Evolutionary conservation across 2,329 filamentous ascomycete genomes (phyloP), one percentile per base, ranked within the genome.

Genomic region (Cladosporium sp.): DNA sequence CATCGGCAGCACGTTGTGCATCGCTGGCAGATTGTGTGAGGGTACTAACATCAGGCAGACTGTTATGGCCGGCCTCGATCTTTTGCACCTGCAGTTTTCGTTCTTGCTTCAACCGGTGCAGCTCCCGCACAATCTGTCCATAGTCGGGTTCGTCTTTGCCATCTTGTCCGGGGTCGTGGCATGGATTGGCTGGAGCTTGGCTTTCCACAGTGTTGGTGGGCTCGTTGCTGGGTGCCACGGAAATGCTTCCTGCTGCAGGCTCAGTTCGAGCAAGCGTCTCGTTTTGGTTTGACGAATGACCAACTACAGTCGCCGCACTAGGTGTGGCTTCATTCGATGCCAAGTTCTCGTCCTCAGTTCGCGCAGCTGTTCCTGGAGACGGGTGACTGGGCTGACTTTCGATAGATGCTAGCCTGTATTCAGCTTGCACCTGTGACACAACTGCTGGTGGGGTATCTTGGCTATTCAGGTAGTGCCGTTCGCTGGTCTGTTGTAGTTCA

Each of bases 71-170:
- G 1, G 58, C 66, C n/a, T 54, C 70, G 21, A 61, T 71, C 13
- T 66, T 73, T 14, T 68, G 62, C 23, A 69, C 73, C 63, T 71
- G 72, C 25, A 71, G 68, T 23, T 60, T 68, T 18, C 49, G 67
- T 30, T 54, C 30, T 28, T 7, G 18, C 26, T 54, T 26, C 18
- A 28, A 13, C 2, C 51, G 51, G 14, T n/a, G 26, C 14, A 30
- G 26, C 18, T n/a, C 14, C 13, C 10, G 26, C 26, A 54, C 51
- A 14, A 28, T 28, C n/a, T 25, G 13, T 48, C 18, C 18, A 48
- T n/a, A 48, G 43, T 48, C 43, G 21, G 43, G 43, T 23, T 48
- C 43, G 21, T 48, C 43, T 48, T 48, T 23, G 43, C 18, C 43
- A 23, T 21, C 43, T 23, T 21, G 18, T 48, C 8, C 43, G 18